Percentiles rank a stretch among this genome's conserved stretches.
phyloP scores from a whole-genome alignment of 441 rosid species.

The Theobroma grandiflorum region DNA sequence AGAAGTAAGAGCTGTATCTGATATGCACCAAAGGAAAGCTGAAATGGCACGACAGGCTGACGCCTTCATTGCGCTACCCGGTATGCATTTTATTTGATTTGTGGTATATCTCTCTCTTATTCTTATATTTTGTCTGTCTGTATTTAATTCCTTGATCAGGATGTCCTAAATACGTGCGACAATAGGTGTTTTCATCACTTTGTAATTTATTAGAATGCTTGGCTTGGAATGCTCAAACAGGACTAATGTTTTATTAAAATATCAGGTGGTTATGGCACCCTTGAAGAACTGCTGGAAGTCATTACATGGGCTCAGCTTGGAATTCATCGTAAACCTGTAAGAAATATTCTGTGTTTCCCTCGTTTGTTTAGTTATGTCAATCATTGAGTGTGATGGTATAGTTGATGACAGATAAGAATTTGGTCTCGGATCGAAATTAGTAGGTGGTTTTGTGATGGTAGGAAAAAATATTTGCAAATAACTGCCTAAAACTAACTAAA shows the following conservation, averaged over 20 bases:
- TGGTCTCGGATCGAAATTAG: not conserved
- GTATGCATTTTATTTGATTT: constrained; percentile 34
- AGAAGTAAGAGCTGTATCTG: constrained; percentile 69
- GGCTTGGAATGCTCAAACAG: not conserved
- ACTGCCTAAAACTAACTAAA: not conserved
- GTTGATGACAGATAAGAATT: not conserved
- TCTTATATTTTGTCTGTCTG: not conserved
- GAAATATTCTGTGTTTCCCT: constrained; percentile 20
- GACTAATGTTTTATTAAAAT: not conserved
- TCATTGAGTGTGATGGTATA: not conserved
- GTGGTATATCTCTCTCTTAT: not conserved
- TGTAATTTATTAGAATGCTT: constrained; percentile 7
- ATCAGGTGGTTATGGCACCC: constrained; percentile 81
- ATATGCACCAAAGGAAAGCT: constrained; percentile 83
- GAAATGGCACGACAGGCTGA: constrained; percentile 83
- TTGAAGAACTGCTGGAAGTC: constrained; percentile 77
- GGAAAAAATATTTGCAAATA: not conserved
- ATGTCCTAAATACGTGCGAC: not conserved
- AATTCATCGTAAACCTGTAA: constrained; percentile 76
- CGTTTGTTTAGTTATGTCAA: not conserved
- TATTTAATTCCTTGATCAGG: not conserved
- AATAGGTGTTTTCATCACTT: not conserved
- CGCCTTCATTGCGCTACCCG: constrained; percentile 82
- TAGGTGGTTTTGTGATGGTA: not conserved
- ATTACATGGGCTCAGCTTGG: constrained; percentile 87